phyloP scores from a whole-genome alignment of 805 yeast genomes.

The Trichomonascus vanleenenianus region DNA sequence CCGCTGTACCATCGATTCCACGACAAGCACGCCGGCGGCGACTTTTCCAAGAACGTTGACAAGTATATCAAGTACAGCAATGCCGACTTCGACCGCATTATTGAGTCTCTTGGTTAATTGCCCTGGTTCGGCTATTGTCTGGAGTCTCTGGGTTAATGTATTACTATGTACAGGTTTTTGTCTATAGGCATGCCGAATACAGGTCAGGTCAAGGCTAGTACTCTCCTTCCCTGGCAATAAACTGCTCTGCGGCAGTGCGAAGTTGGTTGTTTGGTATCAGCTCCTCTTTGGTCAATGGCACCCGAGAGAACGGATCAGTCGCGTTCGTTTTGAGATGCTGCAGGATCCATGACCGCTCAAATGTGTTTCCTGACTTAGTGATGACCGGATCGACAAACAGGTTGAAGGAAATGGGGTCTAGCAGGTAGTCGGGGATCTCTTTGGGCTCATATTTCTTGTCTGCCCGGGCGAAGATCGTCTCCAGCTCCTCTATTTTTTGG shows the following conservation, averaged over 20 bases:
- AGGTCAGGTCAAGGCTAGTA: background rate
- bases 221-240: constrained; percentile 10
- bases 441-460: constrained; percentile 13
- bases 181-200: background rate
- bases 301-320: constrained; percentile 37
- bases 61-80: constrained; percentile 62
- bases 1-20: constrained; percentile 83
- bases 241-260: constrained; percentile 32
- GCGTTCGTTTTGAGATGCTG: constrained; percentile 31
- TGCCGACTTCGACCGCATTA: constrained; percentile 32
- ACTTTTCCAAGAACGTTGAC: constrained; percentile 59
- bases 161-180: background rate
- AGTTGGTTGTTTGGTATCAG: constrained; percentile 36
- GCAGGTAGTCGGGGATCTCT: constrained; percentile 32
- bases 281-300: constrained; percentile 29
- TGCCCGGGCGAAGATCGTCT: constrained; percentile 19
- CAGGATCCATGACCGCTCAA: constrained; percentile 33
- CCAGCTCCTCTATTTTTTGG: constrained; percentile 16
- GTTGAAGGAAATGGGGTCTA: constrained; percentile 37
- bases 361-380: constrained; percentile 38
- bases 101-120: constrained; percentile 27
- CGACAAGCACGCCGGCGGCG: constrained; percentile 64
- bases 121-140: background rate
- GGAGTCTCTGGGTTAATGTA: background rate
- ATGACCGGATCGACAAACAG: constrained; percentile 38